These are phyloP conservation scores for Cystobasidium tubakii DNA, from an alignment of 768 basidiomycete genomes.

Conservation along the genomic window DNA sequence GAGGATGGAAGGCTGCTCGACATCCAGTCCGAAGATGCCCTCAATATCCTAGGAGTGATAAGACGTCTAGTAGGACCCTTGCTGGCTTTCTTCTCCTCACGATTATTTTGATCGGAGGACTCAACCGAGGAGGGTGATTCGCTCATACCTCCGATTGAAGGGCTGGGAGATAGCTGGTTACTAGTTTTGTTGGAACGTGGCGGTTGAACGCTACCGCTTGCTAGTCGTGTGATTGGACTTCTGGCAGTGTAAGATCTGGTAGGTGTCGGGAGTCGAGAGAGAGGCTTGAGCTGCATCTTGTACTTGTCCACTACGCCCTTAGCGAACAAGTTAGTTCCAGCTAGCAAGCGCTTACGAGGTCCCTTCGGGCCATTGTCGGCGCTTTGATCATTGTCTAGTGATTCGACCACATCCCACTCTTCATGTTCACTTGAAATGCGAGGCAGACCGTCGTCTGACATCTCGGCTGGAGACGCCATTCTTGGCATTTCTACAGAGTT, in stretches of 20 bases:
- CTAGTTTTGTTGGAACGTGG: background rate
- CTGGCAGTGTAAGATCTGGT: constrained; percentile 20
- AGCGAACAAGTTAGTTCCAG: constrained; percentile 20
- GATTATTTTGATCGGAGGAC: background rate
- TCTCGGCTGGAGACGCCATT: background rate
- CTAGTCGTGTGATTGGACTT: background rate
- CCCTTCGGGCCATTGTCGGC: constrained; percentile 4
- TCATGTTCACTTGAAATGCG: background rate
- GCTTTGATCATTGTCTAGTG: background rate
- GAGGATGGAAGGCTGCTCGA: constrained; percentile 24
- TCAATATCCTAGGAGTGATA: constrained; percentile 2
- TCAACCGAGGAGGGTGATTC: constrained; percentile 7
- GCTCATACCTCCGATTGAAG: constrained; percentile 22
- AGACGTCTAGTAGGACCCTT: constrained; percentile 4
- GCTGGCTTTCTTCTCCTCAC: background rate
- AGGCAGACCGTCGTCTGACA: background rate
- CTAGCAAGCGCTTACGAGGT: constrained; percentile 16
- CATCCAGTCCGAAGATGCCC: constrained; percentile 32
- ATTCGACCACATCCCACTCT: constrained; percentile 29
- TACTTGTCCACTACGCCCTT: constrained; percentile 32
- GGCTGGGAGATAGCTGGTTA: constrained; percentile 16
- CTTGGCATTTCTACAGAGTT: constrained; percentile 15
- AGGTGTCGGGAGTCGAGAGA: background rate
- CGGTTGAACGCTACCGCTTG: constrained; percentile 11
- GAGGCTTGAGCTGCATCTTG: constrained; percentile 30